Conservation (phyloP, 176 grass and related monocot genomes). For the Thalia dealbata region DNA sequence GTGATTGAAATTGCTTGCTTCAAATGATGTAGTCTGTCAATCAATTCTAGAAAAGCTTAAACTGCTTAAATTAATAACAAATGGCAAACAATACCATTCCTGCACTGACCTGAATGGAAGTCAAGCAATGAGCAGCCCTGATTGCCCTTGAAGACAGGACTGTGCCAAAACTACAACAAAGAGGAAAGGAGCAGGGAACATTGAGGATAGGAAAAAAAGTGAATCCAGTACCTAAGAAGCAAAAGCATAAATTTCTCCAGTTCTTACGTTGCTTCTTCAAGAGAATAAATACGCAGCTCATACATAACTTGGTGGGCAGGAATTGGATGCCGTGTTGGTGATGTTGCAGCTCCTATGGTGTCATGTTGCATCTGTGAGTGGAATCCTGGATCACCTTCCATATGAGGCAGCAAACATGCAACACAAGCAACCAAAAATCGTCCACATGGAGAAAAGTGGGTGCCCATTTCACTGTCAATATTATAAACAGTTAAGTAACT, state of each 20-base stretch:
- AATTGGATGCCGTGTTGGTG: slow-evolving; percentile 87
- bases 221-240: slow-evolving; percentile 3
- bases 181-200: slow-evolving; percentile 24
- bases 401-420: slow-evolving; percentile 85
- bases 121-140: slow-evolving; percentile 96
- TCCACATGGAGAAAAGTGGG: slow-evolving; percentile 95
- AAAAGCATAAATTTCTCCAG: slow-evolving; percentile 13
- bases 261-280: slow-evolving; percentile 74
- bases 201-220: slow-evolving; percentile 10
- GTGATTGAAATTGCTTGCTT: too few species aligned
- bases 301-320: slow-evolving; percentile 89
- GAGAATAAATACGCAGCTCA: slow-evolving; percentile 97
- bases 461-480: slow-evolving; percentile 94
- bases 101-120: slow-evolving; percentile 72
- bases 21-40: neutral
- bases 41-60: neutral
- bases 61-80: neutral
- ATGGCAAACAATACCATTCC: neutral
- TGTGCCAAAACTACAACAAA: slow-evolving; percentile 50
- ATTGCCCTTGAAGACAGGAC: slow-evolving; percentile 84
- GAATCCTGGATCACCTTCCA: slow-evolving; percentile 59
- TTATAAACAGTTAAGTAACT: slow-evolving; percentile 4
- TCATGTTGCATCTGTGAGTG: slow-evolving; percentile 63
- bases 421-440: slow-evolving; percentile 95
- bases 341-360: slow-evolving; percentile 59